Conservation (phyloP, 2,329 filamentous ascomycete species). For the Monilinia polystroma region DNA sequence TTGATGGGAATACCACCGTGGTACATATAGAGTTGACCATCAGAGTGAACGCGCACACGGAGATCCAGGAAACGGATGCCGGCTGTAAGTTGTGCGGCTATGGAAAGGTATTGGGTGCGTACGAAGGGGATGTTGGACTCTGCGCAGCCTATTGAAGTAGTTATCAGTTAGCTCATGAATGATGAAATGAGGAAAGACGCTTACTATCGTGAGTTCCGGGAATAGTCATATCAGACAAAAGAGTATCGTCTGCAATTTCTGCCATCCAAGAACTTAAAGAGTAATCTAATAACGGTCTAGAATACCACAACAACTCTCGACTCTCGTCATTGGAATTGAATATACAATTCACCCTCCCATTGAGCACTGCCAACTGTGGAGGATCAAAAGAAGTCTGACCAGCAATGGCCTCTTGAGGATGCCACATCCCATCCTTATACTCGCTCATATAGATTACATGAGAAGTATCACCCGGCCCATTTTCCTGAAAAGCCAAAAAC, state of each 20-base stretch:
- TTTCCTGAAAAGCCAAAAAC: constrained; percentile 38
- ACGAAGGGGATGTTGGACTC: constrained; percentile 61
- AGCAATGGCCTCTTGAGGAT: constrained; percentile 30
- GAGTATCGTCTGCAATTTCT: constrained; percentile 54
- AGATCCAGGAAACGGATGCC: constrained; percentile 74
- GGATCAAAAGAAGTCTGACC: constrained; percentile 31
- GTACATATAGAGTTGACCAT: constrained; percentile 63
- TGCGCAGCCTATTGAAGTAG: constrained; percentile 43
- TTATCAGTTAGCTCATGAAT: neutral
- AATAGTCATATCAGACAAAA: constrained; percentile 64
- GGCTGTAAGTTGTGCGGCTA: constrained; percentile 63
- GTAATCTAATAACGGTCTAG: constrained; percentile 39
- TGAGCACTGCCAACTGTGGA: constrained; percentile 35
- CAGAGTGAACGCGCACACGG: constrained; percentile 54
- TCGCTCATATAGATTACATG: constrained; percentile 32
- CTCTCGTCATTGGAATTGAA: constrained; percentile 38
- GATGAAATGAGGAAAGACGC: neutral
- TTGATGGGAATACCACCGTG: constrained; percentile 70
- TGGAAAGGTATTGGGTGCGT: constrained; percentile 66
- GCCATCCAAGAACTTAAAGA: constrained; percentile 61
- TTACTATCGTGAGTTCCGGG: constrained; percentile 69
- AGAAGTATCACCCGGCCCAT: constrained; percentile 30
- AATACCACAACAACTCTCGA: constrained; percentile 43
- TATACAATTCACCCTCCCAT: constrained; percentile 41
- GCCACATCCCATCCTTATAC: constrained; percentile 32